Base-by-base conservation (phyloP, 192 early-diverging fungal genomes). In the Coemansia asiatica region DNA sequence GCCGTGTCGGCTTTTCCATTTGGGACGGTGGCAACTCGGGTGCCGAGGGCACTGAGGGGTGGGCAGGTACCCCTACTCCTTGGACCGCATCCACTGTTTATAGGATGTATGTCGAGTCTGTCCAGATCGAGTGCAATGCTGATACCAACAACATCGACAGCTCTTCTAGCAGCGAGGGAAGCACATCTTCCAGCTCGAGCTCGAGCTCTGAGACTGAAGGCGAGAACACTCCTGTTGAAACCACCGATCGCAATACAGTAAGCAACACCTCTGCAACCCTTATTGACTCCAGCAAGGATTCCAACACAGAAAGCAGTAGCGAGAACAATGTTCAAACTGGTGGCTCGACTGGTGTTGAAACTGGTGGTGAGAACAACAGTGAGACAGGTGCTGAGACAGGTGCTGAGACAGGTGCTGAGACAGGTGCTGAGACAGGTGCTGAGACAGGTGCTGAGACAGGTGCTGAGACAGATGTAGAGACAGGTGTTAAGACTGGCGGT, bases 21-120 rank as follows among this genome's bases (percentile, higher is more conserved):
- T 90, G 88, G 88, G 87, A 90, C 55, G 88, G 86, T 21, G 88
- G 86, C 12, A 84, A 78, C 64, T 67, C 77, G 0, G 76, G 77
- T 2, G 68, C 75, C 19, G 40, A 82, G 10, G 85, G 83, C 10
- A 89, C 88, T 0, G 47, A 44, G 12, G 72, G 82, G 1, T 89
- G 88, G 88, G 84, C 88, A 9, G 88, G 88, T 3, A 68, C 63
- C 0, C 84, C 86, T 1, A 89, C 86, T 21, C 77, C 81, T 26
- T 89, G 85, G 85, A 71, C 66, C 10, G 60, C 56, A 1, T 48
- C 19, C 18, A 80, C 68, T 22, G 69, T 68, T 9, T 88, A 85
- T 68, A 65, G 73, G 61, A 86, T 88, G 87, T 79, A 63, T 35
- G 78, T 88, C 15, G 82, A 86, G 38, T 84, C 72, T 40, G 65